Evolutionary conservation across 2,329 filamentous ascomycete species (phyloP).

Genomic region (Tolypocladium ovalisporum): DNA sequence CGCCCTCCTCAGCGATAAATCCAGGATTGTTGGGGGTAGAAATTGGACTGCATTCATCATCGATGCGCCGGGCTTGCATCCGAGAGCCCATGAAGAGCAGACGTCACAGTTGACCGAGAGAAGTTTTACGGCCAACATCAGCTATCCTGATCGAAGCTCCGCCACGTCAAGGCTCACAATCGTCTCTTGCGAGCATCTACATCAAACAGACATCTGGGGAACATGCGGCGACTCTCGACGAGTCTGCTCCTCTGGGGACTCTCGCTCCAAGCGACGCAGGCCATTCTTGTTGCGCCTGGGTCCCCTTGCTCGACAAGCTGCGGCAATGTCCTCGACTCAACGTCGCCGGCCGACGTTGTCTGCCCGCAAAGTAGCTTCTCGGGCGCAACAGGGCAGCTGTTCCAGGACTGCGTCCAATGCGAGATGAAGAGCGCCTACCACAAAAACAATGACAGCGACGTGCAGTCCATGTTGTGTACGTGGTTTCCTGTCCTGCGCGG

Average conservation of each 20-base stretch:
- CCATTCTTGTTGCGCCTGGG: constrained; percentile 30
- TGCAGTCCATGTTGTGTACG: constrained; percentile 45
- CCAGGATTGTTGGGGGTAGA: neutral
- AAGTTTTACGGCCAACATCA: neutral
- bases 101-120: neutral
- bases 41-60: neutral
- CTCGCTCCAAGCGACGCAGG: constrained; percentile 9
- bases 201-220: neutral
- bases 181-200: neutral
- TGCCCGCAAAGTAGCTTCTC: constrained; percentile 32
- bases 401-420: constrained; percentile 40
- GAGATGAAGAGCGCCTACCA: constrained; percentile 38
- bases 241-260: neutral
- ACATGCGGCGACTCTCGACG: neutral
- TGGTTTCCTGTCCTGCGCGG: constrained; percentile 5
- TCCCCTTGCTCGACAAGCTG: constrained; percentile 41
- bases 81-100: neutral
- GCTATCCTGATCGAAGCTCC: neutral
- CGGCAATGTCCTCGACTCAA: constrained; percentile 40
- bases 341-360: constrained; percentile 33
- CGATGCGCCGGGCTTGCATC: neutral
- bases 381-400: constrained; percentile 33
- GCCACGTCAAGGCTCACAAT: neutral
- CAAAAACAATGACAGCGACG: constrained; percentile 36
- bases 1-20: neutral